A percentile compares a stretch with the other conserved stretches of the same genome.
These are phyloP conservation scores for Lepraria neglecta DNA, from an alignment of 495 filamentous ascomycete genomes.

Conservation along the genomic window DNA sequence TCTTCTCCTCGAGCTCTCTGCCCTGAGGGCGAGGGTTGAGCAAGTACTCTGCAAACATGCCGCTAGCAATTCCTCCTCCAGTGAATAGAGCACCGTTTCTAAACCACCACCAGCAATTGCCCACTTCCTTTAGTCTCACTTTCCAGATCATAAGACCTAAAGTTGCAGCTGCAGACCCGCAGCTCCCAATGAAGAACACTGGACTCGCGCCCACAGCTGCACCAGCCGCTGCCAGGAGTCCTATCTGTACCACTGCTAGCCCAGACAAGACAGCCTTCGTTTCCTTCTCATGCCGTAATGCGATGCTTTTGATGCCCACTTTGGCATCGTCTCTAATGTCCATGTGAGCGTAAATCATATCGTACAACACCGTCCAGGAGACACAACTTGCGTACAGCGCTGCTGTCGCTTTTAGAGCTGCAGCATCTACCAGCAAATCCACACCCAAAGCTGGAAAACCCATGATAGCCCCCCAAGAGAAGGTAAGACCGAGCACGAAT, in stretches of 20 bases:
- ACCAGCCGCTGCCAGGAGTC: constrained; percentile 73
- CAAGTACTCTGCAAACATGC: constrained; percentile 58
- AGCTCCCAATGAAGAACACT: constrained; percentile 76
- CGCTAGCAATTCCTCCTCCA: constrained; percentile 59
- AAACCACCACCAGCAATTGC: constrained; percentile 98
- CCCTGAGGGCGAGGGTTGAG: not conserved
- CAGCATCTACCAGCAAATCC: constrained; percentile 61
- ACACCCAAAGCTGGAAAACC: constrained; percentile 89
- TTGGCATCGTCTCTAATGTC: constrained; percentile 91
- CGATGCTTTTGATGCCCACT: constrained; percentile 93
- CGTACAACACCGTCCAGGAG: constrained; percentile 91
- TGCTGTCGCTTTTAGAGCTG: constrained; percentile 60
- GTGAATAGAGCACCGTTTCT: constrained; percentile 63
- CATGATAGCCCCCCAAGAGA: constrained; percentile 96
- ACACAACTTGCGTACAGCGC: constrained; percentile 80
- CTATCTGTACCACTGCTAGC: constrained; percentile 67
- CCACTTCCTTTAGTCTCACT: constrained; percentile 75
- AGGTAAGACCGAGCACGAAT: constrained; percentile 82
- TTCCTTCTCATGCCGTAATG: constrained; percentile 76
- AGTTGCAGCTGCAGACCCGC: constrained; percentile 70
- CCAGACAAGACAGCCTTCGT: constrained; percentile 80
- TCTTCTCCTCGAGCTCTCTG: not conserved
- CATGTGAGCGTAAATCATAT: constrained; percentile 99
- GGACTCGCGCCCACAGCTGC: constrained; percentile 69
- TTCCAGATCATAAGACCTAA: constrained; percentile 82